These are phyloP conservation scores for Comarum palustre DNA, from an alignment of 306 rosid genomes.

Conservation along the genomic window DNA sequence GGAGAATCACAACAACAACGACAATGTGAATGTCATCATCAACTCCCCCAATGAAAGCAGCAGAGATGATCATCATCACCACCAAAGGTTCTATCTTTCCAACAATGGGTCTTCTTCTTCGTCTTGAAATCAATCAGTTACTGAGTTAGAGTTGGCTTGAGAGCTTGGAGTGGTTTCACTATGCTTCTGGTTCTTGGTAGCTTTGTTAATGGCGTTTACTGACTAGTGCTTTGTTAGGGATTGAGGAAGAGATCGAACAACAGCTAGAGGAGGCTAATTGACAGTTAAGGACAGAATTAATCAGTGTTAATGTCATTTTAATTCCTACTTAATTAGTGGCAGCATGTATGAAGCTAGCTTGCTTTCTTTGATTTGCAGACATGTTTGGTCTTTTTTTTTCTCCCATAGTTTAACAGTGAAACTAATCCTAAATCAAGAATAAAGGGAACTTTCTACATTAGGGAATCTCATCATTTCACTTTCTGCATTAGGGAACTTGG, in stretches of 20 bases:
- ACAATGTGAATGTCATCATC: conserved; percentile 9
- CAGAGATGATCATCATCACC: neutral
- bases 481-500: conserved; percentile 1
- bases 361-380: conserved; percentile 11
- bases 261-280: neutral
- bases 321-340: neutral
- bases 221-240: neutral
- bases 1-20: neutral
- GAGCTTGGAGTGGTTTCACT: no score
- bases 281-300: conserved; percentile 5
- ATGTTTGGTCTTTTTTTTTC: neutral
- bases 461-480: neutral
- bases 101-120: conserved; percentile 45
- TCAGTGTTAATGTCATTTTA: neutral
- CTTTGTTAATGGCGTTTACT: conserved; percentile 18
- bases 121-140: conserved; percentile 19
- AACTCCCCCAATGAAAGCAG: conserved; percentile 31
- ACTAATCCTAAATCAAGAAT: neutral
- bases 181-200: neutral
- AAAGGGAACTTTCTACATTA: neutral
- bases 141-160: neutral
- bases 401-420: neutral
- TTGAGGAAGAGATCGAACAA: neutral
- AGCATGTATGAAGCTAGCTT: neutral
- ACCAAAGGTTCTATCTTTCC: conserved; percentile 41